Evolutionary conservation across 768 basidiomycete genomes (phyloP).

Genomic region (Leccinum longicurvipes): DNA sequence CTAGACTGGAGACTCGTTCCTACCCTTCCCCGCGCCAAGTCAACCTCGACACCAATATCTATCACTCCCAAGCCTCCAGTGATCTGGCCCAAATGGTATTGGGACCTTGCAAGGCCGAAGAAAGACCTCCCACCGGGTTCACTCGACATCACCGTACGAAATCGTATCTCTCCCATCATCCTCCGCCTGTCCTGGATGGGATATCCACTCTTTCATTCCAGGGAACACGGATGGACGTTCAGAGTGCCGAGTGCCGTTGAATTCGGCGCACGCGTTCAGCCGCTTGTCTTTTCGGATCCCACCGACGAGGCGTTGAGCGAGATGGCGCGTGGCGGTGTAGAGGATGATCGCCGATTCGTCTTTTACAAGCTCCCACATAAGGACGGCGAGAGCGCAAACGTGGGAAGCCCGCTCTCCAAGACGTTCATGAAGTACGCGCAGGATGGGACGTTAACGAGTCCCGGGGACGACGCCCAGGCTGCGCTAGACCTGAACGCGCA

Average conservation of each 20-base stretch:
- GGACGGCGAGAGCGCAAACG: slow-evolving; percentile 91
- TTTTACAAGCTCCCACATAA: slow-evolving; percentile 97
- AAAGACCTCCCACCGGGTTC: slow-evolving; percentile 64
- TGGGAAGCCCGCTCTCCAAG: slow-evolving; percentile 90
- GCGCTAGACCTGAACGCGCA: slow-evolving; percentile 63
- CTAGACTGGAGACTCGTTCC: slow-evolving; percentile 60
- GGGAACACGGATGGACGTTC: slow-evolving; percentile 89
- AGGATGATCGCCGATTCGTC: slow-evolving; percentile 41
- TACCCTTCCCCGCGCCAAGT: neutral
- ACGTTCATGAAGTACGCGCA: slow-evolving; percentile 82
- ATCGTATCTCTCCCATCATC: no score
- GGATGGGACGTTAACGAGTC: slow-evolving; percentile 49
- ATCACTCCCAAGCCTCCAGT: slow-evolving; percentile 41
- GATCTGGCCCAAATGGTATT: slow-evolving; percentile 97
- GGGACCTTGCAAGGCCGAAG: slow-evolving; percentile 79
- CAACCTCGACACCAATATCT: slow-evolving; percentile 1
- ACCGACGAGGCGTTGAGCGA: no score
- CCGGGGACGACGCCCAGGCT: slow-evolving; percentile 69
- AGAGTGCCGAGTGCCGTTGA: slow-evolving; percentile 57
- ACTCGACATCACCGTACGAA: neutral
- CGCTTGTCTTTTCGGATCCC: slow-evolving; percentile 30
- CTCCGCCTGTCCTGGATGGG: no score
- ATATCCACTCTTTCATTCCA: slow-evolving; percentile 83
- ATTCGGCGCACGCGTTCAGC: slow-evolving; percentile 43
- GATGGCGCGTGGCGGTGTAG: slow-evolving; percentile 18